Evolutionary conservation across 352 stramenopile genomes (phyloP), one percentile per base, ranked within the genome.

Genomic region (Phytopythium helicoides): DNA sequence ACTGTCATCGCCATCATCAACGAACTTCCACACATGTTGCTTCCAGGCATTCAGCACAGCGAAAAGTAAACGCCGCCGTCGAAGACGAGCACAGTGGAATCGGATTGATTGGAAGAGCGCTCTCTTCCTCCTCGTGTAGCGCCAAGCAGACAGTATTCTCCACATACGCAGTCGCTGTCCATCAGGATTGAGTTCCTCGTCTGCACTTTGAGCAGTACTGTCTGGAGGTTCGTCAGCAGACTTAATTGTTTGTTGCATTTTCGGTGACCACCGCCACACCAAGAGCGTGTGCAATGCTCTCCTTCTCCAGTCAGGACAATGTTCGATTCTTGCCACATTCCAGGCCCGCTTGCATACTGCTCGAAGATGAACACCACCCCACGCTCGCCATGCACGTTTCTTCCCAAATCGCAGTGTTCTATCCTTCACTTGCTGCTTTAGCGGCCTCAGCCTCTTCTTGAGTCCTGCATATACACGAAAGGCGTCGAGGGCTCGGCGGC

Each of bases 41-140:
- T 87, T 86, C 79, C 79, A 90, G 3, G 68, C 70, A 12, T 55
- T 69, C 28, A 90, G 72, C 5, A 88, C 54, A 9, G 59, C 65
- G n/a, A 64, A 73, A 3, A 87, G 57, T 46, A 90, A 26, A 19
- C 82, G 70, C 15, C 54, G 50, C 15, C 61, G 62, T 12, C 68
- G 62, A 8, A 81, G 28, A 3, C 58, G 54, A 19, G 58, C 55
- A 34, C 74, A 87, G n/a, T 86, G 71, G n/a, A 59, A 23, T 1
- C 58, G 60, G 26, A 86, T 52, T 25, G 71, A 82, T 15, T 71
- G 44, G 28, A 81, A 87, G 0, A 90, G 54, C 34, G 70, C 71
- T 4, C 74, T 74, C 33, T 77, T 68, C n/a, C 66, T 56, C 16
- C 69, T 56, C 9, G 62, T 57, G 53, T 87, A 66, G 4, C 54